Evolutionary conservation across 2,329 filamentous ascomycete genomes (phyloP), one percentile per base, ranked within the genome.

Genomic region (Herpomyces periplanetae): DNA sequence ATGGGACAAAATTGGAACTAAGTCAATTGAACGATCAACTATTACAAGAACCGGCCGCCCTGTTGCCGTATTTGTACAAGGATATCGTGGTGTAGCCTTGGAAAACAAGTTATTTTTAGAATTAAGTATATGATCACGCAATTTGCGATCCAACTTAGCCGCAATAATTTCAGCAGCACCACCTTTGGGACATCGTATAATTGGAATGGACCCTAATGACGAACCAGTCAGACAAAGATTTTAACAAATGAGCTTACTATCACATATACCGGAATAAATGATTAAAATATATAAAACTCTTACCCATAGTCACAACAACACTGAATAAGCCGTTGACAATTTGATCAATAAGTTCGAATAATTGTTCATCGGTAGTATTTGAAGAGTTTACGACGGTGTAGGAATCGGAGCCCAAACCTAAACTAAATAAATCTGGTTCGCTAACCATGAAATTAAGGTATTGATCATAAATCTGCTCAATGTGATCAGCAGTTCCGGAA

Each of bases 1-100:
- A 39, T 96, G 80, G 7, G 75, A 88, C n/a, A 96, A 51, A 80
- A 96, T 91, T 2, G 80, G 73, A 26, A 87, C 69, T 20, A 96
- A 43, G 37, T 96, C 80, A 17, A 96, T 60, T 32, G 88, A 91
- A 28, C 80, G 61, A 39, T 96, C 80, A 18, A 91, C 61, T 20
- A 96, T 64, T 27, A 96, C 57, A 17, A 96, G 53, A 0, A 91
- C 69, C 1, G 84, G 80, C 18, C 84, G 49, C 10, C 68, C 65
- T 5, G 59, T 53, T 2, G 61, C 51, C 0, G 64, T 60, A 8
- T 51, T 49, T 1, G 49, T 37, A 4, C 47, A 40, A 4, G 47
- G 41, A n/a, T n/a, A n/a, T 2, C 57, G 47, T 24, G 64, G 49
- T 19, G 58, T 48, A 22, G 38, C 42, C 15, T 43, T 41, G 0